phyloP scores from a whole-genome alignment of 768 basidiomycete genomes.

The Leccinum truebloodii region DNA sequence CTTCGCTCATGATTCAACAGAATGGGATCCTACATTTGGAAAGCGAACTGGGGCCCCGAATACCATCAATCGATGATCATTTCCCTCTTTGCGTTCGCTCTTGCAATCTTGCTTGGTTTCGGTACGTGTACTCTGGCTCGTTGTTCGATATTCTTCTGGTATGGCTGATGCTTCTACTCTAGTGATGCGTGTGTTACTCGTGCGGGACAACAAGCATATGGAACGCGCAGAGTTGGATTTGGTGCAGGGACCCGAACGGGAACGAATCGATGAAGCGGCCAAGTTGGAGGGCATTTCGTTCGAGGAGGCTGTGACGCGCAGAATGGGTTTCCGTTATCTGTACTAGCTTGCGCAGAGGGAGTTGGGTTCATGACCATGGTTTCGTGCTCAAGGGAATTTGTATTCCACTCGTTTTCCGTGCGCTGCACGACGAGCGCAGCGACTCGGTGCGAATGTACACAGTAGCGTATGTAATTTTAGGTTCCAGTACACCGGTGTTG shows the following conservation, averaged over 20 bases:
- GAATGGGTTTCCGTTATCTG: not conserved
- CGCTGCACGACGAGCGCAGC: not conserved
- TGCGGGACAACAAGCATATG: not conserved
- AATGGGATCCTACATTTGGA: not conserved
- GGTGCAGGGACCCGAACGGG: not conserved
- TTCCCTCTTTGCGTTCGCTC: not conserved
- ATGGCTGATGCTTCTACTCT: not conserved
- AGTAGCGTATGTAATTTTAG: not conserved
- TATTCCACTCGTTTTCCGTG: not conserved
- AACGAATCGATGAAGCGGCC: not conserved
- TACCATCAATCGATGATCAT: not conserved
- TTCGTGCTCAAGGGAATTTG: not conserved
- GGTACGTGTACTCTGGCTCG: not conserved
- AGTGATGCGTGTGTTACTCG: not conserved
- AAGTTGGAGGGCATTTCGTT: not conserved
- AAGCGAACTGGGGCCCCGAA: not conserved
- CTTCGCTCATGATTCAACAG: not conserved
- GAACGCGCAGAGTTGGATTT: not conserved
- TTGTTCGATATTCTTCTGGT: not conserved
- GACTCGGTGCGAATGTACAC: not conserved
- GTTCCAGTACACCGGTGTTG: not conserved
- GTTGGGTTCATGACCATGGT: not conserved
- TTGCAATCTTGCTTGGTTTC: not conserved
- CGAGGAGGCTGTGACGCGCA: not conserved
- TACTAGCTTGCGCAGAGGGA: not conserved